These are phyloP conservation scores for Magnolia changhungtana DNA, from an alignment of 164 flowering plant species.

Conservation along the genomic window DNA sequence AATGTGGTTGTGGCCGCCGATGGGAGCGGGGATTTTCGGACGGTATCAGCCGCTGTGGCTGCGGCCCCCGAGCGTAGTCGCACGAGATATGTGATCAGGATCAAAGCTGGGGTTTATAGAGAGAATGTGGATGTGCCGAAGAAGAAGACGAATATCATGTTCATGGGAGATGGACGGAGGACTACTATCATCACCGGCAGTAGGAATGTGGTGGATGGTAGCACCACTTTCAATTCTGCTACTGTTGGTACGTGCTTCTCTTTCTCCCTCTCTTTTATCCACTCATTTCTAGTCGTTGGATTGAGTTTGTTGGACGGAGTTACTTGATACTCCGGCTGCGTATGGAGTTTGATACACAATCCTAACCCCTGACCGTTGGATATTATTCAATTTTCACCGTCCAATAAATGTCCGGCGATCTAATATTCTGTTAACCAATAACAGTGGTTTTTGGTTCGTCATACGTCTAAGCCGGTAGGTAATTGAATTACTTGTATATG, in stretches of 20 bases:
- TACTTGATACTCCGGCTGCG: too few species aligned
- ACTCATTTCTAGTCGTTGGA: neutral
- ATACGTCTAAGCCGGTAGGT: too few species aligned
- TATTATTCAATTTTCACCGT: too few species aligned
- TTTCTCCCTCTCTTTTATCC: neutral
- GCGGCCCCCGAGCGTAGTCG: constrained; percentile 69
- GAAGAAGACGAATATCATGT: constrained; percentile 77
- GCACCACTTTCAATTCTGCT: constrained; percentile 94
- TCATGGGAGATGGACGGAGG: constrained; percentile 72
- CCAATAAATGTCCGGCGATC: too few species aligned
- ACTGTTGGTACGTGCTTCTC: constrained; percentile 66
- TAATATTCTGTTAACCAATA: too few species aligned
- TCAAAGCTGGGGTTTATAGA: constrained; percentile 79
- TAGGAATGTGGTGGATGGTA: constrained; percentile 70
- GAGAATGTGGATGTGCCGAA: constrained; percentile 82
- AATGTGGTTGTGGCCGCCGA: constrained; percentile 82
- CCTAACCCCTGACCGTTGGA: too few species aligned
- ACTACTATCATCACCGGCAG: constrained; percentile 81
- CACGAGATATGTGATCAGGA: constrained; percentile 60
- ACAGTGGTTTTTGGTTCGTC: too few species aligned
- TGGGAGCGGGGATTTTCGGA: constrained; percentile 70
- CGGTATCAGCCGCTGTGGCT: constrained; percentile 76
- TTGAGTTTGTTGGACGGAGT: neutral
- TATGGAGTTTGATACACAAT: too few species aligned
- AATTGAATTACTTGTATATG: too few species aligned